These are phyloP conservation scores for Pichia nanzhaoensis DNA, from an alignment of 805 yeast genomes.

Conservation along the genomic window DNA sequence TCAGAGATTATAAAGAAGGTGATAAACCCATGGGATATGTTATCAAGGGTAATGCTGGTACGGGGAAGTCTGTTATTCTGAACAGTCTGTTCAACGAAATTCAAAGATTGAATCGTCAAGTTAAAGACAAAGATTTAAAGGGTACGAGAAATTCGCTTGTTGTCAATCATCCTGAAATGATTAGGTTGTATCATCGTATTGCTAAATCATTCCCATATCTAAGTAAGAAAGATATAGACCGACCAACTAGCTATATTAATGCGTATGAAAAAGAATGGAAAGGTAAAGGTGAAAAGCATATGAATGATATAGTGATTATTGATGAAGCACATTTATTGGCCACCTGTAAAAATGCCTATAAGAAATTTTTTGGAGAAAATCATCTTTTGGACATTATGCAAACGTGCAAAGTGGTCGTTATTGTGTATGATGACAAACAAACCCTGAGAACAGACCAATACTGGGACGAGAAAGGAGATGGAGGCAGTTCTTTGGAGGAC, in stretches of 20 bases:
- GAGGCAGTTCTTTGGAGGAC: slow-evolving; percentile 32
- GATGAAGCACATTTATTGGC: slow-evolving; percentile 43
- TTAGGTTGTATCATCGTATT: slow-evolving; percentile 37
- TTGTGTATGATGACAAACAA: slow-evolving; percentile 41
- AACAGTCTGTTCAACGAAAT: slow-evolving; percentile 38
- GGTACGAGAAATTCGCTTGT: slow-evolving; percentile 33
- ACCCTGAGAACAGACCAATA: slow-evolving; percentile 41
- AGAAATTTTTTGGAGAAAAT: slow-evolving; percentile 38
- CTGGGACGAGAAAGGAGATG: slow-evolving; percentile 11
- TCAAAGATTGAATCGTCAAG: slow-evolving; percentile 26
- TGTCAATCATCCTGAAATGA: slow-evolving; percentile 44
- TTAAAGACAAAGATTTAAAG: slow-evolving; percentile 16
- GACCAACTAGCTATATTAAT: slow-evolving; percentile 41
- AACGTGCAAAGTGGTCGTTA: slow-evolving; percentile 33
- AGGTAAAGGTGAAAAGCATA: slow-evolving; percentile 11
- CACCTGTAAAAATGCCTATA: slow-evolving; percentile 38
- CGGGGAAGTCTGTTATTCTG: slow-evolving; percentile 40
- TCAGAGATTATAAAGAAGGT: slow-evolving; percentile 15
- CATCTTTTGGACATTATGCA: slow-evolving; percentile 36
- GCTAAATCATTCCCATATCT: slow-evolving; percentile 33
- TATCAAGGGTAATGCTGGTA: slow-evolving; percentile 44
- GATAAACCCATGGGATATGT: slow-evolving; percentile 31
- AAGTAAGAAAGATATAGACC: slow-evolving; percentile 33
- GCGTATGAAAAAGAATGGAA: slow-evolving; percentile 19
- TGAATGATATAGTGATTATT: slow-evolving; percentile 35